Base-by-base conservation (phyloP, 2,329 filamentous ascomycete genomes). In the Diatrype stigma region DNA sequence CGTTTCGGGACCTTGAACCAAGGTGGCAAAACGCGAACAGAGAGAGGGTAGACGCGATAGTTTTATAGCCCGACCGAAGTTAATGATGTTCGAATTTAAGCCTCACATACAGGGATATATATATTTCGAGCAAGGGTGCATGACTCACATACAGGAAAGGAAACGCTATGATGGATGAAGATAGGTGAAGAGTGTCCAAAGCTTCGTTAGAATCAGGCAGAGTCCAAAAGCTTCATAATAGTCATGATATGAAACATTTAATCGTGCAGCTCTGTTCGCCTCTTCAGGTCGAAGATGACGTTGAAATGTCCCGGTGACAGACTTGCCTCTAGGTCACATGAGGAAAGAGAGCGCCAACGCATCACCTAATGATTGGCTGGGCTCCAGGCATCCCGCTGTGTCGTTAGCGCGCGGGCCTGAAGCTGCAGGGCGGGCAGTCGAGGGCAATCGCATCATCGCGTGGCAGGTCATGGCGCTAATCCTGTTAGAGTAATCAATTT, bases 21-120 rank as follows among this genome's bases (percentile, higher is more conserved):
- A 38, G 28, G 49, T 51, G 49, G 49, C 49, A 37, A 51, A 48
- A 48, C 19, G 14, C 30, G 16, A 44, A 17, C 28, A 26, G 26
- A 30, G 26, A 19, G 16, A 23, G 12, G 49, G 45, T 45, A 45
- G 45, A 51, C 23, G 30, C 38, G 45, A 23, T 19, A 28, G 26
- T 45, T 51, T 51, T 40, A 46, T 46, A 28, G n/a, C 37, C 40
- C 21, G 17, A 32, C 45, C n/a, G 8, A 16, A 12, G 30, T 16
- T 21, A 21, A 17, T 12, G 21, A 3, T 30, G 17, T 40, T 21
- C n/a, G n/a, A 22, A 10, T 14, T 40, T 10, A 8, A 46, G 49
- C 49, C 49, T 47, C 35, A 35, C 12, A 22, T 51, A n/a, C 28
- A 34, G 37, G 45, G 45, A 28, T 16, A 12, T 22, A 12, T 22